Evolutionary conservation across 192 early-diverging fungal species (phyloP), one percentile per base, ranked within the genome.

Genomic region (Geranomyces michiganensis): DNA sequence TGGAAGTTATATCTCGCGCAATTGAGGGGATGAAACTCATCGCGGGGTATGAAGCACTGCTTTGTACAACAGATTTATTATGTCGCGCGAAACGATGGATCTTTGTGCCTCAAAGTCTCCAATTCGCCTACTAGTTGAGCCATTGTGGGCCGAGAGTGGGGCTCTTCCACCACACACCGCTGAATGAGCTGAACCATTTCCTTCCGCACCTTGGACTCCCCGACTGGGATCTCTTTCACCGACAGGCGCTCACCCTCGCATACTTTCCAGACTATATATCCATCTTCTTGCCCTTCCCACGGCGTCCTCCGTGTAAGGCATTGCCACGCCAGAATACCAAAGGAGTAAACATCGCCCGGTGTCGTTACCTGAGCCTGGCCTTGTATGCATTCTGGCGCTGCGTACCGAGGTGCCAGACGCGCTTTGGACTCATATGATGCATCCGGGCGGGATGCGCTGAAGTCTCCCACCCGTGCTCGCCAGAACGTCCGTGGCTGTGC

Each of bases 221-320:
- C 59, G 14, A 56, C 66, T 30, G 66, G 66, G 7, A 56, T 51
- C 17, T 55, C 51, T 10, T 46, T 22, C 10, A 72, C 24, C 13
- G 27, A 26, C 6, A 64, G 53, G 6, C 61, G 8, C 51, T 72
- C 70, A 15, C 70, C 70, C 48, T 72, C 70, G 29, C 70, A 72
- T n/a, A 72, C 49, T 43, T 72, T 72, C 70, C 60, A 63, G 13
- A 63, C 62, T 7, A 72, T 55, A 33, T 62, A 62, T 15, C 61
- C 70, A 12, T 72, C 70, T n/a, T 72, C 70, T 19, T 53, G 47
- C n/a, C 60, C 70, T 43, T 72, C 70, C 70, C 70, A 72, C 46
- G 70, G 70, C 6, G 30, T 53, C n/a, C 62, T 19, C 13, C 70
- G 59, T 45, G 70, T 72, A 26, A 72, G 53, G 46, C 70, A 72